phyloP scores from a whole-genome alignment of 345 rosid genomes.

The Eutrema heterophyllum region DNA sequence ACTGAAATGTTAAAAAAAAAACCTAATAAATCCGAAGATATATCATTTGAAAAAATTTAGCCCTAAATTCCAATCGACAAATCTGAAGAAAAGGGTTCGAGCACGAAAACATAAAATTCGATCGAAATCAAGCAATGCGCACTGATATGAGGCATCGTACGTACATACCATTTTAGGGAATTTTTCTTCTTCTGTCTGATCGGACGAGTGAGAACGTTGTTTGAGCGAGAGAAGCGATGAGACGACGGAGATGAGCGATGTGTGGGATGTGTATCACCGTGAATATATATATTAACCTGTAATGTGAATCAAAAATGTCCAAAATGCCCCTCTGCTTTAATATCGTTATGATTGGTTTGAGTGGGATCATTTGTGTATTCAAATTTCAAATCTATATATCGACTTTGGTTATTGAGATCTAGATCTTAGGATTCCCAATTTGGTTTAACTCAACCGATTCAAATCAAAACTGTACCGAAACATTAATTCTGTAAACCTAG shows the following conservation, averaged over 20 bases:
- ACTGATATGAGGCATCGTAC: not conserved
- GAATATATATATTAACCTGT: not conserved
- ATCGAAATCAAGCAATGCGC: not conserved
- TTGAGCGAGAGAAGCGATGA: constrained; percentile 5
- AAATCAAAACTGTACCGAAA: not conserved
- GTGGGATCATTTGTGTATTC: not conserved
- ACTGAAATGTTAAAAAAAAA: not conserved
- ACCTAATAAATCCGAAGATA: not conserved
- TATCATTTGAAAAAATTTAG: not conserved
- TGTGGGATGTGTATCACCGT: not conserved
- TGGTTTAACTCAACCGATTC: not conserved
- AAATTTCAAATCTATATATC: constrained; percentile 13
- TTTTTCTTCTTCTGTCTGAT: not conserved
- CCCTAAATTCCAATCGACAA: constrained; percentile 1
- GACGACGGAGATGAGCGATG: constrained; percentile 17
- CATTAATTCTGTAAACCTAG: too few relatives aligned
- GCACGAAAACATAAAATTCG: not conserved
- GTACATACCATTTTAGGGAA: constrained; percentile 22
- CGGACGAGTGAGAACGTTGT: not conserved
- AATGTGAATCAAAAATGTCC: not conserved
- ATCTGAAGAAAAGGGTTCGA: not conserved
- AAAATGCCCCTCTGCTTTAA: constrained; percentile 5
- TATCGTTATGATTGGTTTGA: not conserved
- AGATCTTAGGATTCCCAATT: not conserved
- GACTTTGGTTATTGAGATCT: not conserved